Evolutionary conservation across 192 early-diverging fungal species (phyloP).

Genomic region (Dimargaris cristalligena): DNA sequence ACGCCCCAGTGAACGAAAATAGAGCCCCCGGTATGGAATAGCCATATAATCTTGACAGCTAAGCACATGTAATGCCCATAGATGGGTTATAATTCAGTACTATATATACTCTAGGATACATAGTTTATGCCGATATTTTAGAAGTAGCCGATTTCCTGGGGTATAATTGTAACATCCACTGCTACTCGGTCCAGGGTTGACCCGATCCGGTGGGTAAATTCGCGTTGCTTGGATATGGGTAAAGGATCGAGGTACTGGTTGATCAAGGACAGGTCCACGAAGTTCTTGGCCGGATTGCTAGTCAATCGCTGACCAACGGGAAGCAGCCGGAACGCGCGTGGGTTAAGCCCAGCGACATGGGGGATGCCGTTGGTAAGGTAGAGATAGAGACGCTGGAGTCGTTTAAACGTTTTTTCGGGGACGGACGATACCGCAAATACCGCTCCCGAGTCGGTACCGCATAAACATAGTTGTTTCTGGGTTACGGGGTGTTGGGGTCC

Average conservation of each 20-base stretch:
- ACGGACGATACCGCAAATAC: constrained; percentile 32
- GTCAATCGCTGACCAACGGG: constrained; percentile 44
- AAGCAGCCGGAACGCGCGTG: constrained; percentile 59
- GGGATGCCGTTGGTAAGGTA: constrained; percentile 66
- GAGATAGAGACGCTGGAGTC: constrained; percentile 66
- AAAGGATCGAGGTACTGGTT: constrained; percentile 48
- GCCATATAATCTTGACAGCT: no score
- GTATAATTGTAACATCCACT: constrained; percentile 59
- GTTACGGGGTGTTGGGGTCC: not conserved
- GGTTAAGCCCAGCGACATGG: constrained; percentile 81
- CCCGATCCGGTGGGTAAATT: constrained; percentile 81
- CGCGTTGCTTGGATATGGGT: constrained; percentile 50
- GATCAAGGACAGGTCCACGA: constrained; percentile 78
- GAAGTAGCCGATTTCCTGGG: constrained; percentile 50
- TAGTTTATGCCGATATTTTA: no score
- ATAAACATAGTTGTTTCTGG: constrained; percentile 29
- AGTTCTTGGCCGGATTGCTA: constrained; percentile 52
- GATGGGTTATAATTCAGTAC: no score
- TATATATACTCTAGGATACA: no score
- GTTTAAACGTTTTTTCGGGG: constrained; percentile 83
- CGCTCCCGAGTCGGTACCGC: constrained; percentile 18
- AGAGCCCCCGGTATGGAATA: no score
- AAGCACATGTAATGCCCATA: no score
- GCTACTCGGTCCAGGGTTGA: constrained; percentile 62
- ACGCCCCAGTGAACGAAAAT: no score